Conservation (phyloP, 2,329 filamentous ascomycete genomes). For the Epichloe hybrida region DNA sequence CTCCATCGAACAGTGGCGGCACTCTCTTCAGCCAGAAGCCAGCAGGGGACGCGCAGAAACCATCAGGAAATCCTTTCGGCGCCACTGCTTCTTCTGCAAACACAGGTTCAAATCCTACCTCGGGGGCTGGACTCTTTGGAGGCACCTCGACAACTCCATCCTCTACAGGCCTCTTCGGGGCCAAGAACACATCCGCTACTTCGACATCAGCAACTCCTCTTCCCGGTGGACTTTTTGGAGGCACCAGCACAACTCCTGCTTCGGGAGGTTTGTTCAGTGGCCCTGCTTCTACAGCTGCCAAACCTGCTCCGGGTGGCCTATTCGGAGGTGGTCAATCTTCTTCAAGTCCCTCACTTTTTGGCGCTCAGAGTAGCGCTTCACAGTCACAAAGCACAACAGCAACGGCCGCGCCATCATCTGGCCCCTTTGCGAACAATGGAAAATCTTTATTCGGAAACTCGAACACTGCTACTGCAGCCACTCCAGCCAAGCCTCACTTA, state of each 20-base stretch:
- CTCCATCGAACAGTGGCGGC: conserved; percentile 15
- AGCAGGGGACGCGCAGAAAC: conserved; percentile 14
- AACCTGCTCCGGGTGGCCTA: conserved; percentile 14
- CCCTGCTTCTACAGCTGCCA: conserved; percentile 5
- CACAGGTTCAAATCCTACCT: conserved; percentile 12
- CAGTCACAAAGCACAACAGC: conserved; percentile 12
- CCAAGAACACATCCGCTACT: conserved; percentile 1
- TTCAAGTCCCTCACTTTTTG: conserved; percentile 8
- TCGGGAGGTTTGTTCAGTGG: conserved; percentile 8
- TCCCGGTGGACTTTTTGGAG: conserved; percentile 11
- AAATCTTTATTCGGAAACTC: conserved; percentile 17
- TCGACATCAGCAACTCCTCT: conserved; percentile 9
- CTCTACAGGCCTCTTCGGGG: conserved; percentile 9
- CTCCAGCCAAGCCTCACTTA: conserved; percentile 12
- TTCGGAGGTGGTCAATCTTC: conserved; percentile 11
- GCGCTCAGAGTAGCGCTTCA: conserved; percentile 4
- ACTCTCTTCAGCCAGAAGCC: conserved; percentile 21
- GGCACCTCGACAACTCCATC: conserved; percentile 9
- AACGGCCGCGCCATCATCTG: conserved; percentile 13
- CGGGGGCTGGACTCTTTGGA: conserved; percentile 19
- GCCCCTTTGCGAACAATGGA: conserved; percentile 18
- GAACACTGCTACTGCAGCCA: conserved; percentile 12
- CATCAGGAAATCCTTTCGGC: conserved; percentile 15
- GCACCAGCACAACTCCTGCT: conserved; percentile 5
- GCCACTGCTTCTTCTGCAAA: conserved; percentile 13